Evolutionary conservation across 805 yeast species (phyloP).

Genomic region (Lachancea sp.): DNA sequence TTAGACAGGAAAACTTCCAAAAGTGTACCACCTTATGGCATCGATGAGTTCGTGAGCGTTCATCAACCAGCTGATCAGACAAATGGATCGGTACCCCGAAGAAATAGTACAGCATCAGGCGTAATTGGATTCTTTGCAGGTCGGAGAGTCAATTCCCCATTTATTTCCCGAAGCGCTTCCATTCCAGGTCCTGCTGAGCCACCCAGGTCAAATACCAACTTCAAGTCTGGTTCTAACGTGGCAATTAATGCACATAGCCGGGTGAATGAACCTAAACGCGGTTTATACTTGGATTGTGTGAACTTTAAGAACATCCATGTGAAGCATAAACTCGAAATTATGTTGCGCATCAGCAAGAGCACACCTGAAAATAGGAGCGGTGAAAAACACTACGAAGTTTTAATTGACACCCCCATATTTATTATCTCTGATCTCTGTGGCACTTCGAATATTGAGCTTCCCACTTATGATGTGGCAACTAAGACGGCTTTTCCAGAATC

Average conservation of each 20-base stretch:
- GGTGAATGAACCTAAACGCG: constrained; percentile 26
- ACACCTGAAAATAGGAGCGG: constrained; percentile 41
- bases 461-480: constrained; percentile 32
- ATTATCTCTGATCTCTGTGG: constrained; percentile 41
- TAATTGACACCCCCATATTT: constrained; percentile 69
- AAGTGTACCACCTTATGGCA: constrained; percentile 32
- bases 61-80: constrained; percentile 14
- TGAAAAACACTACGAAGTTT: constrained; percentile 71
- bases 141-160: constrained; percentile 8
- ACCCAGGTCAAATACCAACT: constrained; percentile 9
- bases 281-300: constrained; percentile 53
- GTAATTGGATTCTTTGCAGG: constrained; percentile 20
- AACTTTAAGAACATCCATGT: constrained; percentile 57
- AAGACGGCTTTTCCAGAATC: constrained; percentile 13
- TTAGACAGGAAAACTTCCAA: constrained; percentile 21
- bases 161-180: constrained; percentile 10
- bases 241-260: constrained; percentile 19
- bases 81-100: constrained; percentile 7
- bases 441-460: constrained; percentile 35
- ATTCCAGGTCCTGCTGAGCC: constrained; percentile 1
- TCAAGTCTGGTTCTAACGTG: constrained; percentile 20
- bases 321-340: constrained; percentile 62
- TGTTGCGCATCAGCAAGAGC: constrained; percentile 54
- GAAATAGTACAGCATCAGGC: constrained; percentile 14
- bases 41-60: constrained; percentile 22